A percentile compares a stretch with the other conserved stretches of the same genome.
Conservation (phyloP, 2,329 filamentous ascomycete species). For the Ophiostoma pallidulum region DNA sequence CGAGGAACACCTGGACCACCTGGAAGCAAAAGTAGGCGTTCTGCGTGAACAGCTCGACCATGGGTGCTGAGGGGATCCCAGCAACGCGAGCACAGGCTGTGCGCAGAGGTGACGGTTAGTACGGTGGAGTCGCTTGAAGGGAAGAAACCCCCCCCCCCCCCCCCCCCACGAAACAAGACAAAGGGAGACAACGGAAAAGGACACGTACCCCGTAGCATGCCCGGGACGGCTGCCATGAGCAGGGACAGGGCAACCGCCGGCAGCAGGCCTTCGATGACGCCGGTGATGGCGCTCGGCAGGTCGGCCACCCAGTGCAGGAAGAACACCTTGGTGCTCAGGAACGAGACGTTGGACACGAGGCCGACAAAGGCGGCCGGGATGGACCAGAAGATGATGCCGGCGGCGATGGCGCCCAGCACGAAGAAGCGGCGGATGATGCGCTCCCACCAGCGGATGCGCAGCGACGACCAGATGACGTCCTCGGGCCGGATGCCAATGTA, state of each 20-base stretch:
- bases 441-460: conserved; percentile 63
- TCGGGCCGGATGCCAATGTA: conserved; percentile 71
- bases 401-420: conserved; percentile 57
- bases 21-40: conserved; percentile 74
- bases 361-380: conserved; percentile 70
- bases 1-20: conserved; percentile 75
- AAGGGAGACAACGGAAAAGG: neutral
- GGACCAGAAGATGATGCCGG: conserved; percentile 78
- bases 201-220: conserved; percentile 58
- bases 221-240: conserved; percentile 74
- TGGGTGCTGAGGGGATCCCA: conserved; percentile 60
- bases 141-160: too few relatives aligned
- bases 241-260: conserved; percentile 71
- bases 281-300: conserved; percentile 59
- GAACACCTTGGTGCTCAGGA: conserved; percentile 51
- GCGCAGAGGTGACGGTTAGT: too few relatives aligned
- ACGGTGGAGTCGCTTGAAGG: too few relatives aligned
- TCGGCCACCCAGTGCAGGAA: conserved; percentile 66
- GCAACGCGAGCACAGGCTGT: conserved; percentile 60
- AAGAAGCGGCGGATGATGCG: conserved; percentile 58
- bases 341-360: conserved; percentile 72
- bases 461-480: conserved; percentile 80
- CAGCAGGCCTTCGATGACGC: conserved; percentile 73
- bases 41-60: conserved; percentile 68
- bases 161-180: neutral